Evolutionary conservation across 2,329 filamentous ascomycete species (phyloP).

Genomic region (Fusarium circinatum): DNA sequence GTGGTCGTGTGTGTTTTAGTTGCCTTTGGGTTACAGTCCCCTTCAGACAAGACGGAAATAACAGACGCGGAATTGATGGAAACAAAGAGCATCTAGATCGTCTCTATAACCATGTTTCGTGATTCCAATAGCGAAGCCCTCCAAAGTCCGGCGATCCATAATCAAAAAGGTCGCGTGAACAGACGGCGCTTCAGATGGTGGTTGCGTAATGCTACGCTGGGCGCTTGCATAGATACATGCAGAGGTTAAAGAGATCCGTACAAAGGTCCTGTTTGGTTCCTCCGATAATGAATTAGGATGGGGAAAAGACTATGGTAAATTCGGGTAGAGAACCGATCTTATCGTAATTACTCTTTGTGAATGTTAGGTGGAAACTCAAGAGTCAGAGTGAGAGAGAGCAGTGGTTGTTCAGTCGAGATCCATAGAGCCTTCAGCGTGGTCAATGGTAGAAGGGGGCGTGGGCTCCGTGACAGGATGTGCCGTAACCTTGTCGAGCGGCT

Average conservation of each 20-base stretch:
- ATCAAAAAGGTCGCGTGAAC: slow-evolving; percentile 22
- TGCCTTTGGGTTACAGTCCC: slow-evolving; percentile 1
- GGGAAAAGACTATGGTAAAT: slow-evolving; percentile 24
- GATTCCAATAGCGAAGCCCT: slow-evolving; percentile 37
- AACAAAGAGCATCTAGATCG: slow-evolving; percentile 34
- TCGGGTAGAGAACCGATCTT: slow-evolving; percentile 36
- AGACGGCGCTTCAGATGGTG: neutral
- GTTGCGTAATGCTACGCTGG: neutral
- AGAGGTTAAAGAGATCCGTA: slow-evolving; percentile 20
- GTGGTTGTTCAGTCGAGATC: slow-evolving; percentile 50
- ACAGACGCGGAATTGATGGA: slow-evolving; percentile 4
- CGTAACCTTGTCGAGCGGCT: slow-evolving; percentile 47
- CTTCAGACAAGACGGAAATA: slow-evolving; percentile 2
- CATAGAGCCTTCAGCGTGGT: slow-evolving; percentile 53
- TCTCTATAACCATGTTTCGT: slow-evolving; percentile 42
- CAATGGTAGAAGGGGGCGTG: slow-evolving; percentile 54
- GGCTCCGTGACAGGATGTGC: slow-evolving; percentile 50
- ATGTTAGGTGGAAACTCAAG: neutral
- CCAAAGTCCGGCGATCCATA: slow-evolving; percentile 38
- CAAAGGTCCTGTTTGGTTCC: slow-evolving; percentile 16
- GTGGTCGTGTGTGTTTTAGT: neutral
- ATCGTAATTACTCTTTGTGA: slow-evolving; percentile 13
- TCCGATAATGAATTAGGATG: slow-evolving; percentile 18
- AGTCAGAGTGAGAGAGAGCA: neutral
- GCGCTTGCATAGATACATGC: slow-evolving; percentile 1